Base-by-base conservation (phyloP, 805 yeast genomes). In the Candida krabiensis region DNA sequence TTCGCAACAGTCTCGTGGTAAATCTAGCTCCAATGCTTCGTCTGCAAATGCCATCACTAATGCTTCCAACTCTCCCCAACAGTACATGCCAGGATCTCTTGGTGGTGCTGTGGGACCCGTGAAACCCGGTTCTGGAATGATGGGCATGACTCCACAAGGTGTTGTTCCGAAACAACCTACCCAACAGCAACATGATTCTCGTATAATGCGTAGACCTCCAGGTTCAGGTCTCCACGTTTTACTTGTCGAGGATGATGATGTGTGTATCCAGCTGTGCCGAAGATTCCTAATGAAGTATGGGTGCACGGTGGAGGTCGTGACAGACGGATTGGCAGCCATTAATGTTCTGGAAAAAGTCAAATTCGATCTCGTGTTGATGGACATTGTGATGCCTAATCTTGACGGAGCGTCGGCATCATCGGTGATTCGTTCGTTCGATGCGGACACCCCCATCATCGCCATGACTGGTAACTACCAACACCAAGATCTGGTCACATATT, bases 361-460 rank as follows among this genome's bases (percentile, higher is more conserved):
- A 50, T 86, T 80, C 53, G 95, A 84, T 61, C 65, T 86, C 41
- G 91, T 86, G 1, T 60, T 86, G 30, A 86, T 86, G 95, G 95
- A 86, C 63, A 86, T 86, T 36, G 91, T 86, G 16, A 86, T 86
- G 93, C 95, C 95, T 9, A 85, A 83, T 57, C 62, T 86, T 50
- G 88, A 87, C 66, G 88, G 96, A 53, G 89, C 90, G 15, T 82
- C 95, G 2, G 96, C 96, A 1, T 85, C 96, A 1, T 83, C 91
- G 28, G 79, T 91, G 30, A 88, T 93, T 33, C 73, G 98, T 50
- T 79, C 83, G 14, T 86, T 87, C 57, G 95, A 89, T 60, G 77
- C 79, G 15, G 75, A 75, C 37, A 87, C 96, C 0, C 98, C 98
- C 9, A 86, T 93, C 46, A 83, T 93, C 49, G 95, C 96, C 21